A percentile compares a stretch with the other conserved stretches of the same genome.
Conservation (phyloP, 1,139 yeast species). For the Blastobotrys serpentis region DNA sequence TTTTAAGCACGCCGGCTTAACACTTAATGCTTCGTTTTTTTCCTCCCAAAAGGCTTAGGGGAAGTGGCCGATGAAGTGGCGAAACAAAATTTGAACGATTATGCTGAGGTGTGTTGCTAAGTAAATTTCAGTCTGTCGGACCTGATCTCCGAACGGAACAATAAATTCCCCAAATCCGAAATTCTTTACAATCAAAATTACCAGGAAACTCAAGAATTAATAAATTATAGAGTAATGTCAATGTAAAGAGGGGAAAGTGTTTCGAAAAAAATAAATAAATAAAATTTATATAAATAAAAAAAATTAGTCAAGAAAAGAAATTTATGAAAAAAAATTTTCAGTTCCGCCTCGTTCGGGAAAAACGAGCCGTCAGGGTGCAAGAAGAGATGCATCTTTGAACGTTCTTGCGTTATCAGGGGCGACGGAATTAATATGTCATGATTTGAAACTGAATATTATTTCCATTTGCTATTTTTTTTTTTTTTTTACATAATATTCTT, state of each 20-base stretch:
- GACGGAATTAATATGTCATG: neutral
- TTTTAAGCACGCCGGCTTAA: neutral
- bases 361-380: neutral
- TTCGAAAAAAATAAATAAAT: too few relatives aligned
- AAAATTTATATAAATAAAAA: too few relatives aligned
- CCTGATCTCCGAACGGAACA: neutral
- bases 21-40: neutral
- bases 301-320: neutral
- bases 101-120: neutral
- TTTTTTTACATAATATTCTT: neutral
- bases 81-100: neutral
- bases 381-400: neutral
- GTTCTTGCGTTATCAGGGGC: neutral
- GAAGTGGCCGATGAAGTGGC: constrained; percentile 4
- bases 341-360: neutral
- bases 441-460: too few relatives aligned
- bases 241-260: neutral
- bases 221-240: neutral
- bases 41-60: neutral
- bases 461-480: too few relatives aligned
- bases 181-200: too few relatives aligned
- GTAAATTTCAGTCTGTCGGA: neutral
- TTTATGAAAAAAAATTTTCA: neutral
- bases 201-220: too few relatives aligned
- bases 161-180: too few relatives aligned